Conservation (phyloP, 805 yeast species). For the Myxozyma neglecta region DNA sequence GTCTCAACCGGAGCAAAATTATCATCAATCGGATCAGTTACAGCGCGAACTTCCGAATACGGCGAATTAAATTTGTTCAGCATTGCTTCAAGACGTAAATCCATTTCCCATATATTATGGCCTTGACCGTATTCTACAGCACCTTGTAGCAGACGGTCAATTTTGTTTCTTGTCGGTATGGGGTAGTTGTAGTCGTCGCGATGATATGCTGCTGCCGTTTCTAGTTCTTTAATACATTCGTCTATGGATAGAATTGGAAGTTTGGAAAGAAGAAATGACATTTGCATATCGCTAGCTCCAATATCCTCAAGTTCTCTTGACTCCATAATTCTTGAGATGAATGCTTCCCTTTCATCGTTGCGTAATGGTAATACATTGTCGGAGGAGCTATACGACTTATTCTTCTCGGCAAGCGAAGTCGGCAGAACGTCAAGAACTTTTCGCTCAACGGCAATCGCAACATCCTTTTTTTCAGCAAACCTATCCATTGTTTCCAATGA, state of each 20-base stretch:
- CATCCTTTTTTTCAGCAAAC: constrained; percentile 2
- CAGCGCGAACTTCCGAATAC: constrained; percentile 60
- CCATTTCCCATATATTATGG: constrained; percentile 19
- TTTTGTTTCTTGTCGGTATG: constrained; percentile 4
- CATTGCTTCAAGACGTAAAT: constrained; percentile 22
- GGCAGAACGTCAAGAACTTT: neutral
- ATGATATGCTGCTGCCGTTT: constrained; percentile 7
- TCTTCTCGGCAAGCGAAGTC: neutral
- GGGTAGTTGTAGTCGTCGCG: constrained; percentile 16
- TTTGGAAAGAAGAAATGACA: neutral
- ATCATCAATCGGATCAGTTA: constrained; percentile 43
- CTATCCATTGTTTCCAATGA: neutral
- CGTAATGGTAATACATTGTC: neutral
- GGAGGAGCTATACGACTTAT: neutral
- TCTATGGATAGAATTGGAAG: constrained; percentile 29
- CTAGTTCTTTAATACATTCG: constrained; percentile 42
- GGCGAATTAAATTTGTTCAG: constrained; percentile 40
- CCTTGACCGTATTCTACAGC: constrained; percentile 17
- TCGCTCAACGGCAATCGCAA: neutral
- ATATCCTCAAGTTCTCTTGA: constrained; percentile 27
- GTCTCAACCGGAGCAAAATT: constrained; percentile 50
- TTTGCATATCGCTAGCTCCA: constrained; percentile 37
- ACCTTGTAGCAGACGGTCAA: constrained; percentile 12
- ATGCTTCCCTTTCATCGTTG: constrained; percentile 7
- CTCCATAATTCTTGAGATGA: constrained; percentile 6